Conservation (phyloP, 2,329 filamentous ascomycete species). For the Penicillium aurantiogriseum region DNA sequence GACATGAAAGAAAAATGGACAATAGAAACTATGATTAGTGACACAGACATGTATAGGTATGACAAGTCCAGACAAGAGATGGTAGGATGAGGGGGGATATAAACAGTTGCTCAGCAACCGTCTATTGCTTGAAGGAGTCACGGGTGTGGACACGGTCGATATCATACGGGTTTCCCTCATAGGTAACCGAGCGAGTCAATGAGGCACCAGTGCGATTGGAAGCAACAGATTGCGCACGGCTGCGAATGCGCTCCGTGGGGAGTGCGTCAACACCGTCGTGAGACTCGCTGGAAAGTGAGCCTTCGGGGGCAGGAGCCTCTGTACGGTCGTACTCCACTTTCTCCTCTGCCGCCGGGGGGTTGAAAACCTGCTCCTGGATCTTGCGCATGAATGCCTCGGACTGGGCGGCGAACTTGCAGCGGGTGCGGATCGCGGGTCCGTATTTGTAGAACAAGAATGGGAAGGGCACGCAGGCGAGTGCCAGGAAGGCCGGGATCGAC, state of each 20-base stretch:
- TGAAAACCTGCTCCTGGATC: slow-evolving; percentile 29
- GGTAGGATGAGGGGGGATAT: neutral
- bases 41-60: slow-evolving; percentile 4
- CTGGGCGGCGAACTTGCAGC: slow-evolving; percentile 29
- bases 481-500: slow-evolving; percentile 26
- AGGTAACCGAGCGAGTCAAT: slow-evolving; percentile 28
- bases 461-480: slow-evolving; percentile 28
- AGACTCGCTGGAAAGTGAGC: slow-evolving; percentile 26
- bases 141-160: slow-evolving; percentile 46
- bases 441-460: slow-evolving; percentile 32
- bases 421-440: slow-evolving; percentile 21
- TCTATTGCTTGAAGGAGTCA: slow-evolving; percentile 34
- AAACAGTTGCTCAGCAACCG: neutral
- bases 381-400: slow-evolving; percentile 40
- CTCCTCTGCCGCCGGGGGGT: slow-evolving; percentile 17
- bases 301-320: slow-evolving; percentile 31
- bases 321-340: slow-evolving; percentile 33
- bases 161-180: slow-evolving; percentile 47
- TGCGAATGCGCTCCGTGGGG: slow-evolving; percentile 27
- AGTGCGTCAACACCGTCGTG: slow-evolving; percentile 23
- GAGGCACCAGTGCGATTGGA: slow-evolving; percentile 28
- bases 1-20: neutral
- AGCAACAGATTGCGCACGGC: slow-evolving; percentile 26
- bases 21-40: slow-evolving; percentile 10
- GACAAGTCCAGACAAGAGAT: neutral